Conservation (phyloP, 768 basidiomycete species). For the Serendipita vermifera region DNA sequence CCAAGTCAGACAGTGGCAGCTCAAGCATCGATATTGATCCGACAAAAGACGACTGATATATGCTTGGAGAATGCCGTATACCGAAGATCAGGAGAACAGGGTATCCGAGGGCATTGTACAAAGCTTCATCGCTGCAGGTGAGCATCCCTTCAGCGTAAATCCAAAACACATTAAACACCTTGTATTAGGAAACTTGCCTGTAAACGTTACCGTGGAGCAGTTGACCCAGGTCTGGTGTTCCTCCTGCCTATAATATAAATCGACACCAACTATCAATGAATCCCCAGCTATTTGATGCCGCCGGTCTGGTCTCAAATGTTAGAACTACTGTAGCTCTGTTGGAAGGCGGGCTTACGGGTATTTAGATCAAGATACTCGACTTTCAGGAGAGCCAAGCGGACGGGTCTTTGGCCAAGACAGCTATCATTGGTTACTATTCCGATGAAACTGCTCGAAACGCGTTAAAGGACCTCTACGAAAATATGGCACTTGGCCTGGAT, state of each 20-base stretch:
- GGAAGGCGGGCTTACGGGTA: background rate
- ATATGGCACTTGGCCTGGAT: background rate
- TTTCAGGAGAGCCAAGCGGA: background rate
- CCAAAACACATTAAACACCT: background rate
- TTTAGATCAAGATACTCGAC: background rate
- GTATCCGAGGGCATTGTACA: background rate
- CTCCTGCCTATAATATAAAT: no score
- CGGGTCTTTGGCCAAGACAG: background rate
- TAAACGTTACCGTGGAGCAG: background rate
- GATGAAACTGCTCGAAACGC: background rate
- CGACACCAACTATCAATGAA: background rate
- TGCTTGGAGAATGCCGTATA: no score
- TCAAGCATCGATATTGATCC: no score
- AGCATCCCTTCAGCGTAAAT: background rate
- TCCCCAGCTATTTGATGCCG: background rate
- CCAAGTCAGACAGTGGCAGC: no score
- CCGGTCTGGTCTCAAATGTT: background rate
- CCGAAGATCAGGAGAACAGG: no score
- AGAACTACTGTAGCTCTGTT: no score
- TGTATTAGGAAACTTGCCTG: background rate
- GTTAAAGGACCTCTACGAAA: background rate
- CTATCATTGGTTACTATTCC: constrained; percentile 1
- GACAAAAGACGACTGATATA: no score
- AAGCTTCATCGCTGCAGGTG: background rate
- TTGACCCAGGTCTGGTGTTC: background rate